Conservation (phyloP, 768 basidiomycete genomes). For the Sistotremastrum niveocremeum region DNA sequence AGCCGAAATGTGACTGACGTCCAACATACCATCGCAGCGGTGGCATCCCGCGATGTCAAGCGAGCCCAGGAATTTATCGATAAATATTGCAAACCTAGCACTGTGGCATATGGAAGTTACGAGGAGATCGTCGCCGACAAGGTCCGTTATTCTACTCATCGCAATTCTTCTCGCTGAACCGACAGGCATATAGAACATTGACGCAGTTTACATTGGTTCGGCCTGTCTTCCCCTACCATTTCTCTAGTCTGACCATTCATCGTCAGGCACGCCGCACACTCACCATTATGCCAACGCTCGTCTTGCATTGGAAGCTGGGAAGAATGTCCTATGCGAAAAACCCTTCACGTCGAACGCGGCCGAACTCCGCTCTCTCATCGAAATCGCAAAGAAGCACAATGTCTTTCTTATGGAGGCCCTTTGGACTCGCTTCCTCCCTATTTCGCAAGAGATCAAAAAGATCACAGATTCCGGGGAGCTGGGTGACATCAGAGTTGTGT, state of each 20-base stretch:
- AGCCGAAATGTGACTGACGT: conserved; percentile 60
- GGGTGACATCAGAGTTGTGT: conserved; percentile 48
- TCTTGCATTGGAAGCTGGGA: conserved; percentile 63
- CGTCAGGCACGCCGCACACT: conserved; percentile 69
- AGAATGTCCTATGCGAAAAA: conserved; percentile 84
- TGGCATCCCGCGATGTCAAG: conserved; percentile 60
- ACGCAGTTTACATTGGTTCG: conserved; percentile 63
- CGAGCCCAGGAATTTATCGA: conserved; percentile 63
- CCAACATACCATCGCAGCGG: conserved; percentile 52
- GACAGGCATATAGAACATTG: conserved; percentile 38
- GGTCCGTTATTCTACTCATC: conserved; percentile 22
- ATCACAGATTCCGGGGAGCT: conserved; percentile 49
- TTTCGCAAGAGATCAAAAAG: conserved; percentile 48
- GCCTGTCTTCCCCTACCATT: too few relatives aligned
- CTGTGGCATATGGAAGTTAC: conserved; percentile 64
- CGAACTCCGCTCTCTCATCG: conserved; percentile 61
- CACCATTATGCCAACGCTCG: conserved; percentile 68
- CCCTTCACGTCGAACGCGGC: conserved; percentile 68
- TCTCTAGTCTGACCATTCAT: not conserved
- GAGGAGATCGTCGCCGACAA: conserved; percentile 58
- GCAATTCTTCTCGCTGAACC: conserved; percentile 1
- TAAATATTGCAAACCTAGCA: conserved; percentile 28
- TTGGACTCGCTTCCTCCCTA: conserved; percentile 77
- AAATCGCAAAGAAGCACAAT: conserved; percentile 60
- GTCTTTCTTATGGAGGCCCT: conserved; percentile 90